Evolutionary conservation across 106 monocot species (phyloP), one percentile per base, ranked within the genome.

Genomic region (Dioscorea alata): DNA sequence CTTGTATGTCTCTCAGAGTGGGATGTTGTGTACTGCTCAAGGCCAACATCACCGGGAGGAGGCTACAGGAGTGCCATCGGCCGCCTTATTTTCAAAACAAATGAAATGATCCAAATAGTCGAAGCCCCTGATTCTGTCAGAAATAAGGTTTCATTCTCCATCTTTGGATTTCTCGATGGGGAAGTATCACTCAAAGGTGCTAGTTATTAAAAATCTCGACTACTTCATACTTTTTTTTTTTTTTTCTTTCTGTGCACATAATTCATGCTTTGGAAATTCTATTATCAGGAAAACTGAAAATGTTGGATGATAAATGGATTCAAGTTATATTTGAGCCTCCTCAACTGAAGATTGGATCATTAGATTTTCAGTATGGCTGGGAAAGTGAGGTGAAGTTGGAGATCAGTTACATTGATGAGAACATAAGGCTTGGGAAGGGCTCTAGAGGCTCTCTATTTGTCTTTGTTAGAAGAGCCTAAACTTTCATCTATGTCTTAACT

Each of bases 21-120:
- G 97, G 89, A 99, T 65, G 97, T 92, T 17, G 24, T 79, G 48
- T 99, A 99, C 60, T 99, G 92, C 79, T 99, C 97, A 23, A 68
- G 69, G n/a, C 97, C 97, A 28, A 99, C 92, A 61, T 99, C 92
- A 20, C 97, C 97, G 33, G 97, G 97, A 68, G 97, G 97, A 33
- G 86, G 85, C 10, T 99, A 92, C 68, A 69, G 97, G 23, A 99
- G 91, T 33, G 54, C 84, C 17, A 33, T 92, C 13, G 97, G 97
- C 4, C 92, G 97, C 64, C 82, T 99, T 28, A 23, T 99, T 33
- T 92, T 99, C 59, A 92, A 87, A 57, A 81, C 97, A 59, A 87
- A 99, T 59, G 92, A 99, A 53, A 99, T 99, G 97, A 65, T 92
- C 68, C 97, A 99, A 78, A 75, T 71, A 25, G 82, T 99, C 19